Evolutionary conservation across 805 yeast species (phyloP).

Genomic region (Candida silvatica): DNA sequence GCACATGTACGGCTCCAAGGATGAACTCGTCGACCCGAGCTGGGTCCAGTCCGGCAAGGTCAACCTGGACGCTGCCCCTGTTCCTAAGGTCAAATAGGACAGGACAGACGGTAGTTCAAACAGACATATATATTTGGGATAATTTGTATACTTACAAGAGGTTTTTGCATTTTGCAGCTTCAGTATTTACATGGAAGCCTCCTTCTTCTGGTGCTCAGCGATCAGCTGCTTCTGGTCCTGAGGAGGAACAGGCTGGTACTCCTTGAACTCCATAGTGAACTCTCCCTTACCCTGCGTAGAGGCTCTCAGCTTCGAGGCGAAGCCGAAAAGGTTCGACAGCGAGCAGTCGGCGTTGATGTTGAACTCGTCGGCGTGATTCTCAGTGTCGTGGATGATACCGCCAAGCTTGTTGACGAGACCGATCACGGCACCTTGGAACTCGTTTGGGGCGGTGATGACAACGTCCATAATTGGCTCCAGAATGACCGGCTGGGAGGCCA

Average conservation of each 20-base stretch:
- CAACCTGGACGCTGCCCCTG: constrained; percentile 21
- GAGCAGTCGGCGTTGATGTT: constrained; percentile 92
- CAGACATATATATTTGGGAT: constrained; percentile 1
- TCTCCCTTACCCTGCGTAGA: constrained; percentile 99
- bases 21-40: constrained; percentile 61
- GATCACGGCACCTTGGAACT: constrained; percentile 90
- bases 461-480: constrained; percentile 96
- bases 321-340: constrained; percentile 93
- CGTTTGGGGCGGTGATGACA: constrained; percentile 88
- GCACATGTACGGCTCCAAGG: constrained; percentile 66
- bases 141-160: neutral
- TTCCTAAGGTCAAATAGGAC: neutral
- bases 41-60: constrained; percentile 70
- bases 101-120: neutral
- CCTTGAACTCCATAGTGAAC: constrained; percentile 88
- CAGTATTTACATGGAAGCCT: constrained; percentile 14
- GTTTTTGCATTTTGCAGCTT: neutral
- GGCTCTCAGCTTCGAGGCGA: constrained; percentile 92
- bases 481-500: constrained; percentile 76
- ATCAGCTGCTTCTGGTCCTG: constrained; percentile 87
- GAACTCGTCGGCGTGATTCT: constrained; percentile 90
- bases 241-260: constrained; percentile 84
- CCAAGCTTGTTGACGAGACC: constrained; percentile 86
- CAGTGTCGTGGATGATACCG: constrained; percentile 91
- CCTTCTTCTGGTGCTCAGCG: constrained; percentile 68